phyloP scores from a whole-genome alignment of 163 green algal species.

The Trebouxiophyceae sp. region DNA sequence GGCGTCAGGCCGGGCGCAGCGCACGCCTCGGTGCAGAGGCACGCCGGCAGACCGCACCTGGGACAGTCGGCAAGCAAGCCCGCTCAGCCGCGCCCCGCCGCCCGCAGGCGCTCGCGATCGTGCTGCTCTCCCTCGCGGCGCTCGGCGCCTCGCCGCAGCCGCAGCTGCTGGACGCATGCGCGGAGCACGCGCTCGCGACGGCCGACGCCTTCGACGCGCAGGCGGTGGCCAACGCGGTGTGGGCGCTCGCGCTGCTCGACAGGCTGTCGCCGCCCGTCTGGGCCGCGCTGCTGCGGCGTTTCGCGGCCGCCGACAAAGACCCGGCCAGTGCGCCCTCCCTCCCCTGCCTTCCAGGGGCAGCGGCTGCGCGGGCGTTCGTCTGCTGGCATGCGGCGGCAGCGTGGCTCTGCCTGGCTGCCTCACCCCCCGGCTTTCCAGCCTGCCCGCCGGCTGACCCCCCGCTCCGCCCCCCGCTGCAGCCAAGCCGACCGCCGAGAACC shows the following conservation, averaged over 20 bases:
- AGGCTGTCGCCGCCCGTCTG: constrained; percentile 1
- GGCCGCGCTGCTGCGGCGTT: constrained; percentile 6
- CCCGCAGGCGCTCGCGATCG: constrained; percentile 20
- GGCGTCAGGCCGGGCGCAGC: too few species aligned
- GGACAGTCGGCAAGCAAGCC: too few species aligned
- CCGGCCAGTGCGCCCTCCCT: too few species aligned
- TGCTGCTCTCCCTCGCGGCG: constrained; percentile 31
- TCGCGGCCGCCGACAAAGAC: neutral
- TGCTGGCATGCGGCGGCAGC: too few species aligned
- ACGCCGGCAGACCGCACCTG: too few species aligned
- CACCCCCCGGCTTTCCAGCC: too few species aligned
- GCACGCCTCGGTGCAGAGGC: too few species aligned
- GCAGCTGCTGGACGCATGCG: constrained; percentile 6
- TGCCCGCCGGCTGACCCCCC: too few species aligned
- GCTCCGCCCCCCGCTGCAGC: constrained; percentile 8
- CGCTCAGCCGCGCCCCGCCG: too few species aligned
- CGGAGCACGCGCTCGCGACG: constrained; percentile 6
- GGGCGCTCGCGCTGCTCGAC: constrained; percentile 23
- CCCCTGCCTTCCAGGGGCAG: too few species aligned
- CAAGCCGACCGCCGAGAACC: constrained; percentile 1
- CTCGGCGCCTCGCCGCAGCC: constrained; percentile 16
- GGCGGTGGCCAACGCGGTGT: constrained; percentile 47
- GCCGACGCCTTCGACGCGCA: constrained; percentile 33
- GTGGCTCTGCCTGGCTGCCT: too few species aligned
- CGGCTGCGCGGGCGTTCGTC: too few species aligned